A percentile compares a stretch with the other conserved stretches of the same genome.
phyloP scores from a whole-genome alignment of 768 basidiomycete genomes.

The Russula brevipes region DNA sequence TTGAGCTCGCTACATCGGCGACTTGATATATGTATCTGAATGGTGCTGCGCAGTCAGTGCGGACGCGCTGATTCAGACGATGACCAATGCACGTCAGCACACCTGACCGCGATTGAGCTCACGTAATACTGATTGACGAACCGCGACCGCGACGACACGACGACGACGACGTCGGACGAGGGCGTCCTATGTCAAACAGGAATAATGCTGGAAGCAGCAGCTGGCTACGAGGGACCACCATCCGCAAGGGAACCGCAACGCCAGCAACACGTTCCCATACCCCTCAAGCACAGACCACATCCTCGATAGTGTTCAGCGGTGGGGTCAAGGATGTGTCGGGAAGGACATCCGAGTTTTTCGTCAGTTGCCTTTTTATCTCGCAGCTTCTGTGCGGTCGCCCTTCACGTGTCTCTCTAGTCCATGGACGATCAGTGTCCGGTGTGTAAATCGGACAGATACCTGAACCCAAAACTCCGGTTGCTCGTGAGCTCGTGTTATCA shows the following conservation, averaged over 20 bases:
- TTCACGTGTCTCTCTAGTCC: conserved; percentile 40
- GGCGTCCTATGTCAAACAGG: conserved; percentile 20
- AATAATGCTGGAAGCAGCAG: conserved; percentile 14
- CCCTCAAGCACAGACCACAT: conserved; percentile 65
- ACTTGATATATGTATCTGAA: no score
- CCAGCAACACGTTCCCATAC: conserved; percentile 58
- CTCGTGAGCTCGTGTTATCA: conserved; percentile 97
- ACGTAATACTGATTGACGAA: no score
- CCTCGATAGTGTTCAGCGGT: conserved; percentile 69
- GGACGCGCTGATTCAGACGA: no score
- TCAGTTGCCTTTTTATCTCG: conserved; percentile 37
- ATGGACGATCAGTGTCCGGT: conserved; percentile 96
- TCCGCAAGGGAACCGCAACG: conserved; percentile 56
- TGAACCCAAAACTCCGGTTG: conserved; percentile 89
- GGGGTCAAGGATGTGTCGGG: conserved; percentile 86
- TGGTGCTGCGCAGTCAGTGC: no score
- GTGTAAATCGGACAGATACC: conserved; percentile 93
- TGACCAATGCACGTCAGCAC: no score
- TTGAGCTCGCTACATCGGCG: no score
- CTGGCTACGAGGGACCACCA: conserved; percentile 61
- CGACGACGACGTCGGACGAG: no score
- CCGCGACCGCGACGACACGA: no score
- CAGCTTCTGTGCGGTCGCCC: background rate
- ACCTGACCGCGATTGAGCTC: no score
- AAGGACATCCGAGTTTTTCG: conserved; percentile 74